Base-by-base conservation (phyloP, 345 rosid genomes). In the Gossypium stocksii region DNA sequence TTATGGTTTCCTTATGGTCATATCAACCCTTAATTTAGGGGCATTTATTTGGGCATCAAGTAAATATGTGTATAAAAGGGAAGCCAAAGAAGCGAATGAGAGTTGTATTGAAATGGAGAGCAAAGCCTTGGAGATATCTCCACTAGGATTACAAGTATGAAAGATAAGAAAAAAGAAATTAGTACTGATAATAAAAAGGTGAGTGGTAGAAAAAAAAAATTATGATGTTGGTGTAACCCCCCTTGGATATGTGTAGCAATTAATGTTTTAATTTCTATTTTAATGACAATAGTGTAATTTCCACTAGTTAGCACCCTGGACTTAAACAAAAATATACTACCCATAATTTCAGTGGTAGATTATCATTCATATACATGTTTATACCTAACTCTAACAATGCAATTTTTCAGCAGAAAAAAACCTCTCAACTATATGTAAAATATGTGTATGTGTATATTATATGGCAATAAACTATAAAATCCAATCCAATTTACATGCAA, bases 1-100 rank as follows among this genome's bases (percentile, higher is more conserved):
- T 71, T 94, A 94, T 73, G 97, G 89, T 9, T 94, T 94, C 77
- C 84, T 94, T 41, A 3, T 91, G 85, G 85, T 87, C 48, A 77
- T 89, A 17, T 89, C 97, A 7, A 43, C 86, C 0, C 73, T 86
- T 44, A 93, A 93, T 76, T 74, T 90, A 49, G 94, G 87, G 16
- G 85, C 84, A 11, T 93, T 90, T 80, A 45, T 88, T 51, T 89
- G 91, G 94, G 96, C 90, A 64, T 86, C 97, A 0, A 85, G 83
- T 60, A 81, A 83, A 78, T 89, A 85, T 70, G 78, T 86, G 49
- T 93, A 93, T 84, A 93, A 91, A 85, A 84, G 77, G 76, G 97
- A 91, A 80, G 77, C 61, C 76, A 79, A 79, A 22, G 87, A 82
- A 51, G 66, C 68, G 41, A 71, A 75, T 75, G 86, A 83, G 59